A percentile compares a stretch with the other conserved stretches of the same genome.
phyloP scores from a whole-genome alignment of 208 protist genomes.

The Crithidia bombi region DNA sequence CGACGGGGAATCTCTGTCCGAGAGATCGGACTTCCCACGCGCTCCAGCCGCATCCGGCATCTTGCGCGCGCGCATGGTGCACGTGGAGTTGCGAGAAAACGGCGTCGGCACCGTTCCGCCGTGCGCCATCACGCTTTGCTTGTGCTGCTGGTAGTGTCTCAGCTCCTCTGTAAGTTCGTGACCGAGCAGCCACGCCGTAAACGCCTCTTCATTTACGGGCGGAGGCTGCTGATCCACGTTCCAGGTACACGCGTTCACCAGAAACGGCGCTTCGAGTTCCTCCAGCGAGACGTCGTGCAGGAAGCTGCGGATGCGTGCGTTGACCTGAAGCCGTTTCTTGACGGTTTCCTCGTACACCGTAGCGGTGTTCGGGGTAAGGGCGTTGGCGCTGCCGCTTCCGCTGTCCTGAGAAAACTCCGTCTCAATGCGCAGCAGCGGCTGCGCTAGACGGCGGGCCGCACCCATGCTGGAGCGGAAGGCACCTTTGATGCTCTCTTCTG shows the following conservation, averaged over 20 bases:
- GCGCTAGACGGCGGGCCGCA: slow-evolving; percentile 32
- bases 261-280: slow-evolving; percentile 37
- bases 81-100: slow-evolving; percentile 7
- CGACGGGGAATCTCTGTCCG: neutral
- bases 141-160: slow-evolving; percentile 36
- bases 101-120: slow-evolving; percentile 6
- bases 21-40: neutral
- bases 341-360: slow-evolving; percentile 35
- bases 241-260: slow-evolving; percentile 79
- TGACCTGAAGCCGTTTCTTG: slow-evolving; percentile 23
- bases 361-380: slow-evolving; percentile 28
- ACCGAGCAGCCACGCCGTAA: slow-evolving; percentile 63
- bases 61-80: slow-evolving; percentile 23
- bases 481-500: slow-evolving; percentile 29
- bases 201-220: slow-evolving; percentile 34
- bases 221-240: slow-evolving; percentile 74
- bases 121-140: slow-evolving; percentile 21
- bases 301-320: slow-evolving; percentile 47
- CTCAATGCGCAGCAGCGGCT: slow-evolving; percentile 53
- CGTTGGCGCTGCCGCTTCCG: slow-evolving; percentile 13
- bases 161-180: slow-evolving; percentile 40
- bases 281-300: slow-evolving; percentile 23
- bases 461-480: slow-evolving; percentile 33
- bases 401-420: slow-evolving; percentile 41
- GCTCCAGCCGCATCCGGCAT: slow-evolving; percentile 3